Evolutionary conservation across 2,329 filamentous ascomycete genomes (phyloP).

Genomic region (Claviceps purpurea): DNA sequence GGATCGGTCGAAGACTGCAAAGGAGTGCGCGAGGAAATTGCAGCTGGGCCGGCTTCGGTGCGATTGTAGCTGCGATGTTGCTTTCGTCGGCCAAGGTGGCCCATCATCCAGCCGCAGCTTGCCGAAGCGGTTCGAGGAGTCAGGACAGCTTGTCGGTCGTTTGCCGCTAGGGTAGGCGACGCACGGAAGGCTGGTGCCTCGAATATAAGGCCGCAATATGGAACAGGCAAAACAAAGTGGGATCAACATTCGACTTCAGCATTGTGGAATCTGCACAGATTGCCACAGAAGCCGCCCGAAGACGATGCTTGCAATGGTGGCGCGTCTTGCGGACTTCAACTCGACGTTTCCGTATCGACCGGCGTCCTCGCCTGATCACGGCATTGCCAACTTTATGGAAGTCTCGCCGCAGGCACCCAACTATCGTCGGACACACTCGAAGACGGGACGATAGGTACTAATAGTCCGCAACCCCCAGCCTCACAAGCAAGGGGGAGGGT

Average conservation of each 20-base stretch:
- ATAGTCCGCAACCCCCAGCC: no score
- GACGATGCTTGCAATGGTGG: no score
- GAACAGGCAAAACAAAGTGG: no score
- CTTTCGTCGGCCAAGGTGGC: constrained; percentile 1
- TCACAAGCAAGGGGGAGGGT: no score
- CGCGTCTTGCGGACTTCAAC: no score
- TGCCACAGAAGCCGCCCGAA: no score
- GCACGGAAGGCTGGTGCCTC: neutral
- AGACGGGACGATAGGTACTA: no score
- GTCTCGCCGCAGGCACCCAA: no score
- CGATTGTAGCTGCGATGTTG: neutral
- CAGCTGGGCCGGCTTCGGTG: neutral
- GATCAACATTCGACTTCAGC: neutral
- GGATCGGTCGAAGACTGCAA: neutral
- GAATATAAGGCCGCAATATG: neutral
- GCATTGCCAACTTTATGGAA: no score
- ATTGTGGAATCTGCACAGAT: neutral
- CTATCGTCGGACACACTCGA: no score
- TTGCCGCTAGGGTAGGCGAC: neutral
- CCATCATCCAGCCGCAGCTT: constrained; percentile 1
- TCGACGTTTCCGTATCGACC: no score
- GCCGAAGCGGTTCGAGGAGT: neutral
- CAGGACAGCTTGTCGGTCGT: neutral
- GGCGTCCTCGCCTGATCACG: no score
- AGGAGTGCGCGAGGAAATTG: neutral